These are phyloP conservation scores for Candida ponderosae DNA, from an alignment of 805 yeast species.

Conservation along the genomic window DNA sequence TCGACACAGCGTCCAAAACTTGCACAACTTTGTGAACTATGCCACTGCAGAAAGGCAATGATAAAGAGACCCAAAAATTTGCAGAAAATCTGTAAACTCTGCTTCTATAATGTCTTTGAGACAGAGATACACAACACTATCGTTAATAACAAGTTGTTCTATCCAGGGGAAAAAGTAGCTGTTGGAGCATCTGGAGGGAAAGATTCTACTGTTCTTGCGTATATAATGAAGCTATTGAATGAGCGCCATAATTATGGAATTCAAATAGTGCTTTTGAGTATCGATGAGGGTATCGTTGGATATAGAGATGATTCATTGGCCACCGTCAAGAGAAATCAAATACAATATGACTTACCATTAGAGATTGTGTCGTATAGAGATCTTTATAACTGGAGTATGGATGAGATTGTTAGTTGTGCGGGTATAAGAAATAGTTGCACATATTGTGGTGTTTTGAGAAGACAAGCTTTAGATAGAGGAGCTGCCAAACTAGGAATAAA, in stretches of 20 bases:
- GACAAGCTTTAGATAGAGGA: slow-evolving; percentile 96
- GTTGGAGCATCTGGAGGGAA: slow-evolving; percentile 99
- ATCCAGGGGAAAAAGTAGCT: slow-evolving; percentile 81
- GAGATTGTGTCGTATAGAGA: slow-evolving; percentile 82
- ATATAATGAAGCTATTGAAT: slow-evolving; percentile 77
- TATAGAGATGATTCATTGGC: slow-evolving; percentile 96
- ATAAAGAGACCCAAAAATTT: slow-evolving; percentile 89
- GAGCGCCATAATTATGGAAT: slow-evolving; percentile 86
- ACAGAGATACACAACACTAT: slow-evolving; percentile 94
- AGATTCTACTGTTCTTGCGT: slow-evolving; percentile 92
- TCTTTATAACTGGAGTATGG: slow-evolving; percentile 97
- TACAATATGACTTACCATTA: slow-evolving; percentile 73
- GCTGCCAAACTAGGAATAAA: slow-evolving; percentile 77
- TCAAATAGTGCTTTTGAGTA: slow-evolving; percentile 72
- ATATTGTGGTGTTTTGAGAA: slow-evolving; percentile 92
- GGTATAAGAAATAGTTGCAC: slow-evolving; percentile 94
- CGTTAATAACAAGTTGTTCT: slow-evolving; percentile 55
- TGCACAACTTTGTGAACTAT: slow-evolving; percentile 67
- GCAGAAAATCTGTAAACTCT: slow-evolving; percentile 81
- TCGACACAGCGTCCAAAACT: slow-evolving; percentile 17
- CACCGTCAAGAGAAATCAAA: slow-evolving; percentile 88
- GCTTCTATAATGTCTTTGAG: slow-evolving; percentile 88
- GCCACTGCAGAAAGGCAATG: slow-evolving; percentile 76
- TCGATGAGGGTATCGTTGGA: slow-evolving; percentile 96
- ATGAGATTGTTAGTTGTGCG: slow-evolving; percentile 89